phyloP scores from a whole-genome alignment of 108 stramenopile genomes.

The Cylindrotheca closterium region DNA sequence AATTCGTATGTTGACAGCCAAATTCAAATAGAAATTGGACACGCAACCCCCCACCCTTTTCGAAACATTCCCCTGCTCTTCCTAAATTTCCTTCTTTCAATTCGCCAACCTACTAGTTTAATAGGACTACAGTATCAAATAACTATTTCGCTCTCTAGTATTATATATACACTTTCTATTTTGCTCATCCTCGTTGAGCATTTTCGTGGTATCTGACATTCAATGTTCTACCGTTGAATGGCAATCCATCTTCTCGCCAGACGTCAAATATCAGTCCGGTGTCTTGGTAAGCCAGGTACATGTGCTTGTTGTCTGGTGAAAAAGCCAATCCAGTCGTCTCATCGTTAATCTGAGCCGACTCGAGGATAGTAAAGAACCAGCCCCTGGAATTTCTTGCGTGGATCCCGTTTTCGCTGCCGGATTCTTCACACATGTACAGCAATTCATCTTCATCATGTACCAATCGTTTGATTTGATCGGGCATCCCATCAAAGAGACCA shows the following conservation, averaged over 20 bases:
- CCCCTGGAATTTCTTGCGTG: conserved; percentile 40
- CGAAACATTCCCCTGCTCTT: no score
- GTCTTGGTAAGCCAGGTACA: conserved; percentile 59
- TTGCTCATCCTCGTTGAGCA: no score
- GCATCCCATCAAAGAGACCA: conserved; percentile 33
- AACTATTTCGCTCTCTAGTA: no score
- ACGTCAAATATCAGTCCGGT: conserved; percentile 41
- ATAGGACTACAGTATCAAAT: no score
- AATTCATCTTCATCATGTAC: conserved; percentile 13
- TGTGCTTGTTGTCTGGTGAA: conserved; percentile 44
- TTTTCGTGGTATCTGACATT: conserved; percentile 39
- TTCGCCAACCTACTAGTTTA: no score
- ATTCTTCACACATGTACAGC: conserved; percentile 58
- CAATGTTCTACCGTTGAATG: conserved; percentile 25
- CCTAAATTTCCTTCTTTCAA: no score
- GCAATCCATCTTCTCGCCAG: conserved; percentile 44
- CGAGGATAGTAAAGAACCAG: conserved; percentile 36
- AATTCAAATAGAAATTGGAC: no score
- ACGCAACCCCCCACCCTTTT: no score
- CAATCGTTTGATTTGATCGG: conserved; percentile 37
- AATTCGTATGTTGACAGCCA: no score
- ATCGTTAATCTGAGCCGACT: conserved; percentile 21
- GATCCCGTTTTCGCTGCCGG: conserved; percentile 32
- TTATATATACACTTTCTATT: no score
- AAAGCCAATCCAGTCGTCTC: conserved; percentile 61